A percentile compares a stretch with the other conserved stretches of the same genome.
Evolutionary conservation across 345 rosid species (phyloP).

Genomic region (Salix caprea): DNA sequence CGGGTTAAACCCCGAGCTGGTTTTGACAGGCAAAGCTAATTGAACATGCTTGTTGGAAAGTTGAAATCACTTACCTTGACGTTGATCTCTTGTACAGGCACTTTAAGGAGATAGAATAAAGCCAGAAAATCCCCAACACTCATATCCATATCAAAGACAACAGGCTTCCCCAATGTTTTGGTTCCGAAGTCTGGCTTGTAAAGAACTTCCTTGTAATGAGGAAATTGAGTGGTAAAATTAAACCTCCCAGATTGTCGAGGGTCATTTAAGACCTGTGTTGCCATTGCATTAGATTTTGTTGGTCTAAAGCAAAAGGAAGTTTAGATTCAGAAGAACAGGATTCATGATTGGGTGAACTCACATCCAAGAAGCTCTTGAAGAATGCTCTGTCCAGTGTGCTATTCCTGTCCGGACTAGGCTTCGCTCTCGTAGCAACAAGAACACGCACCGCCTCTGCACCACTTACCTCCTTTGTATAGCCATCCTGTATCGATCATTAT

Average conservation of each 20-base stretch:
- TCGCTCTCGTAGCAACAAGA: conserved; percentile 75
- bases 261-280: conserved; percentile 54
- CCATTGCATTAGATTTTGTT: background rate
- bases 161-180: conserved; percentile 58
- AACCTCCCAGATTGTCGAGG: conserved; percentile 62
- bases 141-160: conserved; percentile 94
- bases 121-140: conserved; percentile 87
- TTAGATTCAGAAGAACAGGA: too few relatives aligned
- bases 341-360: conserved; percentile 31
- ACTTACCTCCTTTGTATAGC: conserved; percentile 59
- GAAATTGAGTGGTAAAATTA: conserved; percentile 70
- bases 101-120: conserved; percentile 78
- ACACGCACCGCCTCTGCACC: conserved; percentile 63
- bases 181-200: conserved; percentile 52
- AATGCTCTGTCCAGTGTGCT: conserved; percentile 61
- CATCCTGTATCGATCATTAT: conserved; percentile 45
- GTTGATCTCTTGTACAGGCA: conserved; percentile 58
- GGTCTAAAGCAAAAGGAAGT: too few relatives aligned
- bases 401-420: conserved; percentile 37
- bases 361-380: conserved; percentile 74
- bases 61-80: conserved; percentile 47
- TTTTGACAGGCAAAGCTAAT: too few relatives aligned
- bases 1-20: too few relatives aligned
- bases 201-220: conserved; percentile 55
- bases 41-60: background rate